Evolutionary conservation across 1,284 basidiomycete genomes (phyloP).

Genomic region (Xerocomus nothofagi): DNA sequence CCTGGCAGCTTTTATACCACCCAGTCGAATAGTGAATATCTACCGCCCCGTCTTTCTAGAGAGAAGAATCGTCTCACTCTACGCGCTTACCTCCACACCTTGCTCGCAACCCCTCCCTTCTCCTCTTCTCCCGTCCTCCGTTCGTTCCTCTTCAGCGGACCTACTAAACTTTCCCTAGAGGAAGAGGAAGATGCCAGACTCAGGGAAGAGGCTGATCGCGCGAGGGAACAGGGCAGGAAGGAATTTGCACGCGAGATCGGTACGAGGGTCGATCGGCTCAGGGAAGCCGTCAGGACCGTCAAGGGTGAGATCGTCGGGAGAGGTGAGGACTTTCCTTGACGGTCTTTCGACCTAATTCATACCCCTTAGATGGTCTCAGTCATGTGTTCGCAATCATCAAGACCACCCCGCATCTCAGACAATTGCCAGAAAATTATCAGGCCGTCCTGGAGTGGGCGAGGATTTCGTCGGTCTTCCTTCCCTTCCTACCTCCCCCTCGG

Average conservation of each 20-base stretch:
- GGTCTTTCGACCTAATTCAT: slow-evolving; percentile 8
- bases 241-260: slow-evolving; percentile 89
- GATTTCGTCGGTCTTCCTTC: slow-evolving; percentile 73
- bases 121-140: slow-evolving; percentile 84
- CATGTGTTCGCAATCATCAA: slow-evolving; percentile 89
- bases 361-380: slow-evolving; percentile 73
- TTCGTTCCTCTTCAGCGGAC: slow-evolving; percentile 83
- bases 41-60: slow-evolving; percentile 62
- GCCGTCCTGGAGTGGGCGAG: slow-evolving; percentile 96
- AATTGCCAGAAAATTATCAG: slow-evolving; percentile 83
- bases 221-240: slow-evolving; percentile 85
- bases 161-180: slow-evolving; percentile 68
- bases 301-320: slow-evolving; percentile 90
- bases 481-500: slow-evolving; percentile 9
- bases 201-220: slow-evolving; percentile 88
- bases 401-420: slow-evolving; percentile 72
- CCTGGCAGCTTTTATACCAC: slow-evolving; percentile 7
- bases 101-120: slow-evolving; percentile 75
- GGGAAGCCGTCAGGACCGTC: slow-evolving; percentile 82
- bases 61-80: slow-evolving; percentile 97
- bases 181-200: slow-evolving; percentile 80
- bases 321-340: slow-evolving; percentile 43
- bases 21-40: neutral
- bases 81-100: slow-evolving; percentile 83
- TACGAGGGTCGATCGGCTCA: slow-evolving; percentile 81